These are phyloP conservation scores for Phellinidium pouzarii DNA, from an alignment of 1,284 basidiomycete genomes.

Conservation along the genomic window DNA sequence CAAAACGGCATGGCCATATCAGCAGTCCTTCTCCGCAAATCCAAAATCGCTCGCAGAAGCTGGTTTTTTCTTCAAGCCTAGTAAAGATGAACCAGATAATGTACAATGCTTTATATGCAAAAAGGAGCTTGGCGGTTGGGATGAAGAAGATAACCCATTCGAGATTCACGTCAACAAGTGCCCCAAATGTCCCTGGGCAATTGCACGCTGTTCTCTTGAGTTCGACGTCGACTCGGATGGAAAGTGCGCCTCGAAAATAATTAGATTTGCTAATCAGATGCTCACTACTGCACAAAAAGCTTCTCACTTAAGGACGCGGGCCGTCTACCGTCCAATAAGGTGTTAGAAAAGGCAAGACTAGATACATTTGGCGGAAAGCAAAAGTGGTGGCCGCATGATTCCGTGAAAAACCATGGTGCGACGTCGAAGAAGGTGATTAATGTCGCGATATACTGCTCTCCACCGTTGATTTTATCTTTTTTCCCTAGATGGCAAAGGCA, in stretches of 20 bases:
- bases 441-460: background rate
- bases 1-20: conserved; percentile 57
- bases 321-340: conserved; percentile 57
- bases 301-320: conserved; percentile 48
- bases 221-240: conserved; percentile 49
- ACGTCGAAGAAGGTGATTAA: conserved; percentile 48
- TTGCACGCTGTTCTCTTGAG: conserved; percentile 59
- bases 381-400: conserved; percentile 69
- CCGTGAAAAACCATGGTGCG: conserved; percentile 55
- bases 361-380: conserved; percentile 54
- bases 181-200: conserved; percentile 68
- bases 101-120: conserved; percentile 73
- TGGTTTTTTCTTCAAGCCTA: conserved; percentile 74
- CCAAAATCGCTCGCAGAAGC: conserved; percentile 69
- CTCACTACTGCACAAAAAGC: conserved; percentile 30
- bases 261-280: conserved; percentile 3
- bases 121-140: conserved; percentile 76
- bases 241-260: conserved; percentile 37
- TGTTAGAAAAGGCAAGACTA: conserved; percentile 61
- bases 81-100: conserved; percentile 54
- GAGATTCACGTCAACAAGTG: conserved; percentile 67
- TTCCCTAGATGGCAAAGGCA: conserved; percentile 67
- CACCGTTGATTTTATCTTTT: conserved; percentile 7
- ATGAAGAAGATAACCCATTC: conserved; percentile 73
- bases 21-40: conserved; percentile 51